These are phyloP conservation scores for Lachnellula subtilissima DNA, from an alignment of 2,329 filamentous ascomycete genomes.

Conservation along the genomic window DNA sequence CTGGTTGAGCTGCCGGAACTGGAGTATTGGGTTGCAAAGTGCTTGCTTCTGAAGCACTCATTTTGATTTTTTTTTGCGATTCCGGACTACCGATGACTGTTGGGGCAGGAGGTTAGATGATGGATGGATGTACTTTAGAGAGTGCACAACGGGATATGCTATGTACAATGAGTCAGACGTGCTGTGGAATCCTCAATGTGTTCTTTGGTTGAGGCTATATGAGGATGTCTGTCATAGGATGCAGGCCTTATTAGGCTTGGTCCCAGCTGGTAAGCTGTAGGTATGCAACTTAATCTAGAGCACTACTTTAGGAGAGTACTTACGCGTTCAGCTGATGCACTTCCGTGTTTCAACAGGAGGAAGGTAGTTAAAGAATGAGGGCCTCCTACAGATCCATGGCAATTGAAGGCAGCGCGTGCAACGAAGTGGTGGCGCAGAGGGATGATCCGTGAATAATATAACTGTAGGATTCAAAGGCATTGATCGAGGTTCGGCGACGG, in stretches of 20 bases:
- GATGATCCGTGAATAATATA: background rate
- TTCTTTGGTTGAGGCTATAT: constrained; percentile 15
- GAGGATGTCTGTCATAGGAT: constrained; percentile 10
- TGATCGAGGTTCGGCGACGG: too few relatives aligned
- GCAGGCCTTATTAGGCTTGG: background rate
- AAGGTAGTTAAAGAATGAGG: background rate
- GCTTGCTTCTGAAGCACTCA: constrained; percentile 29
- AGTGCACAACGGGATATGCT: background rate
- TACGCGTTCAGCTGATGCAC: constrained; percentile 22
- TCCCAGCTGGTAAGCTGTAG: constrained; percentile 1
- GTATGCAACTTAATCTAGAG: constrained; percentile 22
- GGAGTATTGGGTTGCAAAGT: constrained; percentile 26
- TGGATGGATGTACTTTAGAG: background rate
- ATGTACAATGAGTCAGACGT: background rate
- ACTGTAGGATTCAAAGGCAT: constrained; percentile 13
- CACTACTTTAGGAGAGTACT: constrained; percentile 10
- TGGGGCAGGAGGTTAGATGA: background rate
- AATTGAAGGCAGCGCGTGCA: constrained; percentile 11
- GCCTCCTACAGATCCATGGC: constrained; percentile 3
- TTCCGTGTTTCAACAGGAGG: background rate
- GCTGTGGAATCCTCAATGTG: background rate
- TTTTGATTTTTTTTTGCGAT: constrained; percentile 22
- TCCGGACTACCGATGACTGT: background rate
- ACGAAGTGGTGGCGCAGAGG: constrained; percentile 5
- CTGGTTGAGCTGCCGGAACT: constrained; percentile 17